Evolutionary conservation across 176 grass and related monocot species (phyloP).

Genomic region (Hyparrhenia diplandra): DNA sequence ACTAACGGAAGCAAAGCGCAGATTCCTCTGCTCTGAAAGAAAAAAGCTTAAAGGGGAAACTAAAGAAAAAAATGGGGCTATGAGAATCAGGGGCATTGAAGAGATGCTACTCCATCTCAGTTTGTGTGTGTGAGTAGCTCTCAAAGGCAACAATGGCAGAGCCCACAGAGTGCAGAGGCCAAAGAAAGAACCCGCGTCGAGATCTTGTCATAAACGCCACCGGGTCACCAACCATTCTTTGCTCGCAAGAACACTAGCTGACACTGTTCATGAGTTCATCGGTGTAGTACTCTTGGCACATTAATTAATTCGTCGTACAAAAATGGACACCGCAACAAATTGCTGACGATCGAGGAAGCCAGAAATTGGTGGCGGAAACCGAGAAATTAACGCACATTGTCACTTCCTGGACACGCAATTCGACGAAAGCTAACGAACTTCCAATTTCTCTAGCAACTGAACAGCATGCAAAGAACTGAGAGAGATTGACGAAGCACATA

Average conservation of each 20-base stretch:
- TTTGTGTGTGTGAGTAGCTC: constrained; percentile 16
- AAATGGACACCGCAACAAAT: not conserved
- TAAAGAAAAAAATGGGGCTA: constrained; percentile 27
- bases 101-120: constrained; percentile 39
- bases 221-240: constrained; percentile 10
- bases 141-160: constrained; percentile 36
- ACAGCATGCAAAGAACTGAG: not conserved
- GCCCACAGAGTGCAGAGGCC: constrained; percentile 2
- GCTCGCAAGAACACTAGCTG: constrained; percentile 27
- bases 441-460: constrained; percentile 13
- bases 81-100: constrained; percentile 16
- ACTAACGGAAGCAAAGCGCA: constrained; percentile 46
- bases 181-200: constrained; percentile 41
- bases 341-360: not conserved
- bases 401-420: constrained; percentile 37
- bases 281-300: constrained; percentile 21
- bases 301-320: constrained; percentile 12
- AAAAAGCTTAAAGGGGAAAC: constrained; percentile 33
- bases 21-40: constrained; percentile 31
- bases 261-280: constrained; percentile 2
- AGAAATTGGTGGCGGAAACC: not conserved
- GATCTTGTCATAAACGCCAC: constrained; percentile 44
- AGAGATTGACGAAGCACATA: constrained; percentile 38
- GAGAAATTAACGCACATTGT: constrained; percentile 3
- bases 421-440: constrained; percentile 32